Evolutionary conservation across 2,329 filamentous ascomycete species (phyloP).

Genomic region (Apiospora phragmitis): DNA sequence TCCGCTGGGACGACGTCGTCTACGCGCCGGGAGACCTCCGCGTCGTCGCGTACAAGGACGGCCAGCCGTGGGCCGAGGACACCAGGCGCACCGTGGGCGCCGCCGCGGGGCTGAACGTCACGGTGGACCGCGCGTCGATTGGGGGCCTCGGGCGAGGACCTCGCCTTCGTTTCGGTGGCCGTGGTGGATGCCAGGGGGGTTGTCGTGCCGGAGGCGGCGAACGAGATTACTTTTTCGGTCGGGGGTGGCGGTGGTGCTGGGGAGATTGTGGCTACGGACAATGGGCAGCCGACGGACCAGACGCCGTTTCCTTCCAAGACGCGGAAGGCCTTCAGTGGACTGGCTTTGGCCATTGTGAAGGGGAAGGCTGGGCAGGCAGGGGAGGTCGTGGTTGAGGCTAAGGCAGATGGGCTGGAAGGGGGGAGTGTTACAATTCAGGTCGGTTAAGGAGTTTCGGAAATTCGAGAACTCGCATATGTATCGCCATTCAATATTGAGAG

Average conservation of each 20-base stretch:
- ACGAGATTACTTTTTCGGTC: conserved; percentile 45
- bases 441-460: not conserved
- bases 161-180: conserved; percentile 46
- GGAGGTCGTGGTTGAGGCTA: conserved; percentile 21
- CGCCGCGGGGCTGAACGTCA: conserved; percentile 38
- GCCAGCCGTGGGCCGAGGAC: conserved; percentile 45
- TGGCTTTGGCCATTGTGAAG: conserved; percentile 41
- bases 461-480: not conserved
- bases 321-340: conserved; percentile 42
- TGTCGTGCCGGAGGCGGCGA: conserved; percentile 42
- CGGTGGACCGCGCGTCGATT: conserved; percentile 41
- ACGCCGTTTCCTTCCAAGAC: conserved; percentile 40
- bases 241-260: conserved; percentile 41
- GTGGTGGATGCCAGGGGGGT: conserved; percentile 46
- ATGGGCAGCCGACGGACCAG: conserved; percentile 49
- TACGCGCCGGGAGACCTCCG: conserved; percentile 48
- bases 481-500: not conserved
- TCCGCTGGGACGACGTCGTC: conserved; percentile 52
- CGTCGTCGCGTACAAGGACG: conserved; percentile 50
- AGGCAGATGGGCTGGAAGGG: conserved; percentile 2
- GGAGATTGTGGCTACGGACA: conserved; percentile 51
- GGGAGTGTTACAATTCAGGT: not conserved
- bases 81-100: conserved; percentile 42
- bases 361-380: conserved; percentile 27
- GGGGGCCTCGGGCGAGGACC: conserved; percentile 42